These are phyloP conservation scores for Capsella rubella DNA, from an alignment of 441 rosid genomes.

Conservation along the genomic window DNA sequence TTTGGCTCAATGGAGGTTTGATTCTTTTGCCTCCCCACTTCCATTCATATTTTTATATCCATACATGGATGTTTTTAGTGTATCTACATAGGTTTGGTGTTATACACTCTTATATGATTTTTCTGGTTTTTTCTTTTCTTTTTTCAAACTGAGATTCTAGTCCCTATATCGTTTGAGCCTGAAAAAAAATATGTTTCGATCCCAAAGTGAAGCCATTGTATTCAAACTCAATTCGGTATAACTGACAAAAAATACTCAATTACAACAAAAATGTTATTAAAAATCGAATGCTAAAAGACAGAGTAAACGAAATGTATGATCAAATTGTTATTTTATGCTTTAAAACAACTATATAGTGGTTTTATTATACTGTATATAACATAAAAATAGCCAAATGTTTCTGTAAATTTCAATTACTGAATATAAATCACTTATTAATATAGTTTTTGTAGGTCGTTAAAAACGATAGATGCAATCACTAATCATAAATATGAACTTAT, in stretches of 20 bases:
- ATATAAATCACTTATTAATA: too few species aligned
- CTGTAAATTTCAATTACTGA: too few species aligned
- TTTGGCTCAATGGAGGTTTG: constrained; percentile 97
- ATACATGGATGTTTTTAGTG: not conserved
- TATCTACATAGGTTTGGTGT: constrained; percentile 2
- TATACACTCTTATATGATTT: not conserved
- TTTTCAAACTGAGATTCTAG: not conserved
- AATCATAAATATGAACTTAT: too few species aligned
- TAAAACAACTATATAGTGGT: too few species aligned
- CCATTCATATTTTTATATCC: not conserved
- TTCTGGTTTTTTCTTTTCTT: not conserved
- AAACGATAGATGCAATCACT: too few species aligned
- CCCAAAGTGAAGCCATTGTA: not conserved
- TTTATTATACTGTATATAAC: too few species aligned
- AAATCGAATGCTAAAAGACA: too few species aligned
- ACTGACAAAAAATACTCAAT: not conserved
- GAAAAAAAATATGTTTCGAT: not conserved
- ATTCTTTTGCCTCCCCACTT: not conserved
- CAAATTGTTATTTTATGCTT: too few species aligned
- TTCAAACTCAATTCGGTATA: not conserved
- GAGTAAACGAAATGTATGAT: too few species aligned
- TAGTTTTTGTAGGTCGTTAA: too few species aligned
- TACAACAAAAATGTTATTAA: not conserved
- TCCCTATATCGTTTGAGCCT: not conserved
- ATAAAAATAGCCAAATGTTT: too few species aligned